Evolutionary conservation across 345 rosid species (phyloP), one percentile per base, ranked within the genome.

Genomic region (Pugionium cornutum): DNA sequence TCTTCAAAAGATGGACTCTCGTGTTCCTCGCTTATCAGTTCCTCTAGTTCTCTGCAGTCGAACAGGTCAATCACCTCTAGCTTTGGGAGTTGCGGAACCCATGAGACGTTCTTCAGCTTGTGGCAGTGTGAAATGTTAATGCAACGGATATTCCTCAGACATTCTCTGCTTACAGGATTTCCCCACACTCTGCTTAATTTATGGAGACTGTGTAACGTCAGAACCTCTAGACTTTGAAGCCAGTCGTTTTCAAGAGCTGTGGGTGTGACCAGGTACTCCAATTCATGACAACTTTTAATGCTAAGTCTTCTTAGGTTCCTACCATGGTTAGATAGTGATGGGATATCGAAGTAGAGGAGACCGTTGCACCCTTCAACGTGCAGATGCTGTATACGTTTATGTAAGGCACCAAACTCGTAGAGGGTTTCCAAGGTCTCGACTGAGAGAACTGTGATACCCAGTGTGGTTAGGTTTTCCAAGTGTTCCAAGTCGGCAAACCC

Each of bases 221-320:
- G 72, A 69, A 78, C 80, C 76, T 83, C 81, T 76, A 83, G 67
- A 44, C 67, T 76, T 46, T 76, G 78, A 37, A 83, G 63, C 83
- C 87, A 80, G n/a, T 59, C 70, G 3, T 44, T 57, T 48, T 80
- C 77, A 46, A 31, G 73, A 28, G 52, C 69, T 46, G 70, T 50
- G 27, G 75, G 67, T 50, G 78, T 73, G 58, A 49, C 66, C 53
- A 83, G 60, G 66, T 72, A 76, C 61, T 75, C 60, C 33, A 83
- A 51, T 59, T 78, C 81, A 66, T 69, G 53, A 34, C 84, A 83
- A 58, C 70, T 73, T 27, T 75, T 80, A 53, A 83, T 69, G 70
- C 81, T 78, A 9, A 83, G 83, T 67, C 84, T 76, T 76, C 84
- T 78, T 62, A 83, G 41, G 53, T 28, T 75, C 66, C 64, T 59